These are phyloP conservation scores for Fraxinus greggii DNA, from an alignment of 305 asterid genomes.

Conservation along the genomic window DNA sequence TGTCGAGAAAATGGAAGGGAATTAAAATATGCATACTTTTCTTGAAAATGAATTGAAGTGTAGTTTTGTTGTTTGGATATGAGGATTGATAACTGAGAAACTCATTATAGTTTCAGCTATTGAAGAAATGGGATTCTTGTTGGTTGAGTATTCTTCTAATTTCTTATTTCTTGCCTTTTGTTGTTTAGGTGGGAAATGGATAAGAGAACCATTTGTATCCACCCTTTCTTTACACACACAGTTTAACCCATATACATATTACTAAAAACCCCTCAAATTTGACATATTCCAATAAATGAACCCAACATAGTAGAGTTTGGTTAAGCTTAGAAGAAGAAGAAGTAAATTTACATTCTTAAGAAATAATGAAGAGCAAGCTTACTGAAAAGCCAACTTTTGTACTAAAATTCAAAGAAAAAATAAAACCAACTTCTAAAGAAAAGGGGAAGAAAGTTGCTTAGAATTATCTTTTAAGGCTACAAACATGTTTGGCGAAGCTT, in stretches of 20 bases:
- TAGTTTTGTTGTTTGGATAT: slow-evolving; percentile 29
- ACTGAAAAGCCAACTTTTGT: no score
- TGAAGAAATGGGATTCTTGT: background rate
- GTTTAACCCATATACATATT: background rate
- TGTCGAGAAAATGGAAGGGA: background rate
- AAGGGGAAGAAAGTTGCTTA: background rate
- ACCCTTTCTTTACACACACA: slow-evolving; percentile 31
- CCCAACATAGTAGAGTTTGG: no score
- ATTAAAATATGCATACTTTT: slow-evolving; percentile 30
- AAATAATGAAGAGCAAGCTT: no score
- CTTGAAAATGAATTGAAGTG: slow-evolving; percentile 30
- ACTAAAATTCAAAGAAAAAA: no score
- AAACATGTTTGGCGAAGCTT: background rate
- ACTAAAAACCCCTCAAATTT: background rate
- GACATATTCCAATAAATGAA: background rate
- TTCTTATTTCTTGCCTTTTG: slow-evolving; percentile 2
- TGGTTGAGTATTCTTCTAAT: background rate
- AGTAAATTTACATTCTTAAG: no score
- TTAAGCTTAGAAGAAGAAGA: no score
- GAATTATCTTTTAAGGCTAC: background rate
- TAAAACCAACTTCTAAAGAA: no score
- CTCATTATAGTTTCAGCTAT: slow-evolving; percentile 60
- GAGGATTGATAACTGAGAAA: slow-evolving; percentile 40
- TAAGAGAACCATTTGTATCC: slow-evolving; percentile 57
- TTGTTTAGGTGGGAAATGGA: slow-evolving; percentile 29